Evolutionary conservation across 2,329 filamentous ascomycete genomes (phyloP), one percentile per base, ranked within the genome.

Genomic region (Aspergillus sp.): DNA sequence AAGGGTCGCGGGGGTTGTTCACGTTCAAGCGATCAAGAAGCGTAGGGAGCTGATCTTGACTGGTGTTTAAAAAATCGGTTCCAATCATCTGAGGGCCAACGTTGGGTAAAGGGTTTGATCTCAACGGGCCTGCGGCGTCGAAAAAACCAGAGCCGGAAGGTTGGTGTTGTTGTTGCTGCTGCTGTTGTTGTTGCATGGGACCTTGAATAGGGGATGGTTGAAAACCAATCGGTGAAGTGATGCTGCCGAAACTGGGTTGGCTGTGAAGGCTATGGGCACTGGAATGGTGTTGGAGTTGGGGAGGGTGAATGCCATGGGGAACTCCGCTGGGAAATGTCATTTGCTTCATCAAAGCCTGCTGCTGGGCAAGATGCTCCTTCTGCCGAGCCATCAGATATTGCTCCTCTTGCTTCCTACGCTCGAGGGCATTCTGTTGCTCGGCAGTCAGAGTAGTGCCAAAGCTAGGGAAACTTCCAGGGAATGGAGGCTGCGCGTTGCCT

Each of bases 361-460:
- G 93, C 66, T 93, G 91, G 65, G 93, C 91, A 59, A 97, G 85
- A 68, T 92, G 92, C 75, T 99, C 95, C 68, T 97, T 92, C 77
- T 99, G 95, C 47, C 95, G 90, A 50, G 96, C 95, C 87, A 98
- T 96, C 41, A 96, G 84, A 75, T 95, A 97, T 75, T 99, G 95
- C 73, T 99, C 96, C 77, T 99, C 95, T 76, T 99, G 95, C 81
- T 99, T 99, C 56, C 95, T 86, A 57, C 95, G 87, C 80, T 99
- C 95, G 1, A 99, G 82, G 45, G 96, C 96, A 79, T 99, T 99
- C 75, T 99, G 95, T 77, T 99, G 95, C 72, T 98, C 94, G 0
- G 95, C 95, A 8, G 96, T 99, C 68, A 99, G 82, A 0, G 96
- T 99, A 7, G 95, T 93, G 6, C 95, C 95, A 75, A 98, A 99